Percentiles rank a stretch among this genome's conserved stretches.
Conservation (phyloP, 805 yeast genomes). For the Spathaspora girioi region DNA sequence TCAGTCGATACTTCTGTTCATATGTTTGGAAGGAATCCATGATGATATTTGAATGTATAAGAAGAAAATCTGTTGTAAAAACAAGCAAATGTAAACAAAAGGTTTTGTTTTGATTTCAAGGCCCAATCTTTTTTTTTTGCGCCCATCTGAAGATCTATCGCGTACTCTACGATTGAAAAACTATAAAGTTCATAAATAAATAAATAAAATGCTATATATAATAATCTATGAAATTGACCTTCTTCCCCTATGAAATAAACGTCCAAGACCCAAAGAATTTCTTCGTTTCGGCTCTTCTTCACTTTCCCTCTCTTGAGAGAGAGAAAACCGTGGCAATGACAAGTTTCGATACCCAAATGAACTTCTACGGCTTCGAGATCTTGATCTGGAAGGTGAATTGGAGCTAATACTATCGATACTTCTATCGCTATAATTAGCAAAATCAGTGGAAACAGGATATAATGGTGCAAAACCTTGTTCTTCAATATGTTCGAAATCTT, state of each 20-base stretch:
- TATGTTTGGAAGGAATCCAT: constrained; percentile 6
- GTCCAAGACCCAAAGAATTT: not conserved
- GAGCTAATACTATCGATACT: not conserved
- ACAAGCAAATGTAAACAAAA: not conserved
- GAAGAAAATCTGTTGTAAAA: not conserved
- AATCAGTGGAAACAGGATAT: constrained; percentile 1
- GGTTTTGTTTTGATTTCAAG: not conserved
- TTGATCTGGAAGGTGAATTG: constrained; percentile 1
- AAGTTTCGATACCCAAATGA: constrained; percentile 2
- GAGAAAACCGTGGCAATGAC: constrained; percentile 6
- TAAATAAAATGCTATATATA: not conserved
- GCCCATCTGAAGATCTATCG: not conserved
- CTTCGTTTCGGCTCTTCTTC: not conserved
- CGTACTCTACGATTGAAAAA: not conserved
- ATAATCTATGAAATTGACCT: not conserved
- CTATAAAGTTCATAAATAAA: not conserved
- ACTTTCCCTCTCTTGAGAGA: not conserved
- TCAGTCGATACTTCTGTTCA: constrained; percentile 3
- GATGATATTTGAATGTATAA: not conserved
- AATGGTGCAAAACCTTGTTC: constrained; percentile 7
- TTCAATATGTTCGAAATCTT: constrained; percentile 17
- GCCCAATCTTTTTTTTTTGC: not conserved
- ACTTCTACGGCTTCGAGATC: not conserved
- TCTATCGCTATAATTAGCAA: not conserved
- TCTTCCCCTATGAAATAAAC: not conserved